These are phyloP conservation scores for Colletotrichum musae DNA, from an alignment of 2,329 filamentous ascomycete genomes.

Conservation along the genomic window DNA sequence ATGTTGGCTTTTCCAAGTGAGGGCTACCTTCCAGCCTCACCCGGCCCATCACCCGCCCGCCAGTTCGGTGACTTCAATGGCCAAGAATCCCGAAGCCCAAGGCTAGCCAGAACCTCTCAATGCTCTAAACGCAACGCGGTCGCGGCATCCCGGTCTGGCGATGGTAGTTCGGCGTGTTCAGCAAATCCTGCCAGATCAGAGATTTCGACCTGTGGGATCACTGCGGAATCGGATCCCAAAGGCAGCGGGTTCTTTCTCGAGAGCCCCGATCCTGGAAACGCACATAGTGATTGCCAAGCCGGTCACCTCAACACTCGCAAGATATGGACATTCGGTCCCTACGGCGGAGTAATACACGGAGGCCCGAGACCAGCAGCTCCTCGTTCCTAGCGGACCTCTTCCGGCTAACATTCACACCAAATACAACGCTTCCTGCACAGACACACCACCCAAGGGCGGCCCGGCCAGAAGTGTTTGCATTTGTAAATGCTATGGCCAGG, in stretches of 20 bases:
- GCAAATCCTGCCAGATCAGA: not conserved
- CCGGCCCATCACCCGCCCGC: not conserved
- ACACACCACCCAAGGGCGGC: constrained; percentile 6
- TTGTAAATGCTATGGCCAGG: not conserved
- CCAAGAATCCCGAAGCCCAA: constrained; percentile 1
- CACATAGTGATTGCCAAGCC: constrained; percentile 3
- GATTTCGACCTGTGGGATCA: not conserved
- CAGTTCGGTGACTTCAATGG: constrained; percentile 14
- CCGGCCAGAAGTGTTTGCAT: constrained; percentile 6
- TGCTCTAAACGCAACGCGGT: not conserved
- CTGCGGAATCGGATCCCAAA: not conserved
- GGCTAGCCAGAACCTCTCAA: not conserved
- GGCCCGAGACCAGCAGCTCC: constrained; percentile 27
- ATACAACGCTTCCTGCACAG: constrained; percentile 10
- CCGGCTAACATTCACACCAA: not conserved
- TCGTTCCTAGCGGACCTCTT: constrained; percentile 29
- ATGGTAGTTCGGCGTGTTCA: not conserved
- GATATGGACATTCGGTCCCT: constrained; percentile 27
- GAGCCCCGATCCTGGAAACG: not conserved
- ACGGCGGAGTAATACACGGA: constrained; percentile 28
- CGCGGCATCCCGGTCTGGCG: constrained; percentile 3
- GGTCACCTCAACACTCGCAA: constrained; percentile 17
- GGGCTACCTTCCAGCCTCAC: no score
- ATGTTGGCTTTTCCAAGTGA: not conserved
- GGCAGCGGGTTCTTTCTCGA: not conserved